Evolutionary conservation across 371 early-diverging fungal genomes (phyloP), one percentile per base, ranked within the genome.

Genomic region (Apophysomyces elegans): DNA sequence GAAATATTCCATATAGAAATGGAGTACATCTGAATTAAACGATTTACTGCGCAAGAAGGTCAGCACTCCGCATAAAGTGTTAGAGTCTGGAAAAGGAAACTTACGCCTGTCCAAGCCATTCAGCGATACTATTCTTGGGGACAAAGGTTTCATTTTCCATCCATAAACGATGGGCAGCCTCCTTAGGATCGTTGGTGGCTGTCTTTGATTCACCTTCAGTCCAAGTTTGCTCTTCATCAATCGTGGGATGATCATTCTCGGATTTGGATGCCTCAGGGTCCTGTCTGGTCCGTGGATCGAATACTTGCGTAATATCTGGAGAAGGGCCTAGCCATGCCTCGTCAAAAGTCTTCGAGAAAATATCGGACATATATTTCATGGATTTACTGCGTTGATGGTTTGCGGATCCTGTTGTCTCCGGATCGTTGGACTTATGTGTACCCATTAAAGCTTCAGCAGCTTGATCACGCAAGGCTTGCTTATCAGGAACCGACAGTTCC

Each of bases 1-100:
- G 73, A 90, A 93, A 65, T 85, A 75, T 21, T 86, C 69, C 85
- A 96, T 91, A 70, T 92, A 96, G 41, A 77, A 77, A 8, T 65
- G 63, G 59, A 95, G 75, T 0, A 88, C 81, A 21, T 69, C 78
- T 4, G 75, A 71, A 65, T 93, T 86, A 58, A 88, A 84, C 0
- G 75, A 63, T 63, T 78, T 78, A 18, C 77, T 78, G 59, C 32
- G 32, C 32, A 26, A 26, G 32, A 26, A 26, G 32, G 32, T 26
- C 32, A 26, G 32, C 32, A 26, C 32, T 26, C 32, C 32, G 32
- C 32, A 26, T 26, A 26, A 26, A 26, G 32, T 26, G 32, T 26
- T 26, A 26, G 32, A 26, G 32, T 26, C 32, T 26, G 2, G 3
- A 26, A 26, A 26, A 26, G 32, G 26, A 21, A 50, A 50, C 26